Base-by-base conservation (phyloP, 2,329 filamentous ascomycete species). In the Fusarium tricinctum region DNA sequence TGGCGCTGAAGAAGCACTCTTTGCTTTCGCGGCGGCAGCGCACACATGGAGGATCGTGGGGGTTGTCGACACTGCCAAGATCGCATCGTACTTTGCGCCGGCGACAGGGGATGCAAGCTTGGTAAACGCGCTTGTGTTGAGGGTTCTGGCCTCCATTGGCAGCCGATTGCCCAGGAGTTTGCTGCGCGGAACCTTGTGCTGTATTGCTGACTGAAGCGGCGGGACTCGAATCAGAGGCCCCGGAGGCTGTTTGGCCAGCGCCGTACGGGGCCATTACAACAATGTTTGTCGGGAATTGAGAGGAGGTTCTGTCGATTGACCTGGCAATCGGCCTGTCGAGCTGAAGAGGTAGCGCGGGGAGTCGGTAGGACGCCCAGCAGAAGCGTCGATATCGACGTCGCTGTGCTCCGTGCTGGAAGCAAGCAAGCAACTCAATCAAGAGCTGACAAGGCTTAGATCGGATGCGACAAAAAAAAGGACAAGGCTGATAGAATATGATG, bases 1-100 rank as follows among this genome's bases (percentile, higher is more conserved):
- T 98, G 20, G 94, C 93, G 66, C 94, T 97, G 84, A 99, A 99
- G 85, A 91, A 97, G 83, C 96, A 99, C 75, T 97, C 91, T 79
- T 98, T 98, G 82, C 91, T 93, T 83, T 99, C 96, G 71, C 96
- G 90, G 53, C 94, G 91, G 78, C 96, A 99, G 76, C 96, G 90
- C 62, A 95, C 92, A 79, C 96, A 99, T 4, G 96, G 96, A 56
- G 95, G 95, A 74, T 97, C 93, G 79, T 94, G 90, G 23, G 96
- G 96, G 74, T 96, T 95, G 81, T 98, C 96, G 77, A 98, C 95
- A 74, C 90, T 91, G 58, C 87, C 87, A 8, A 90, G 80, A 69
- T 89, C 87, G 78, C 86, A 89, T 61, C 87, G 84, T 26, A 90
- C 86, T 76, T 89, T 89, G 69, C 86, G 83, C 5, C 86, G 84